These are phyloP conservation scores for Desmodesmus armatus DNA, from an alignment of 139 green algal genomes.

Conservation along the genomic window DNA sequence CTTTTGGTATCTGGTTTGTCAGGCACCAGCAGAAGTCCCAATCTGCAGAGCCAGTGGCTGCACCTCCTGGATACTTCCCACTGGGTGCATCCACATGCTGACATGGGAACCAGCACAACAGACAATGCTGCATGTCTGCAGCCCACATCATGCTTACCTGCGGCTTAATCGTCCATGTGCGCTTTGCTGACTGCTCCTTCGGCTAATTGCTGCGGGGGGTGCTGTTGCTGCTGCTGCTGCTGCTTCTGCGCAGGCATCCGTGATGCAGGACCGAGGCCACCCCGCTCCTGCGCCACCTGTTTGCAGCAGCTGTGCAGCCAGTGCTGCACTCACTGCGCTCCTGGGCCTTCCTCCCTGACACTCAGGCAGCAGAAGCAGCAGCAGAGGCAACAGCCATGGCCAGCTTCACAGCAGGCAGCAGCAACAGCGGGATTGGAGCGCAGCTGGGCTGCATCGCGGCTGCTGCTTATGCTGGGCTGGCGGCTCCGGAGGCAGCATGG, in stretches of 20 bases:
- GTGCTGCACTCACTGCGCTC: not conserved
- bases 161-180: not conserved
- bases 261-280: constrained; percentile 15
- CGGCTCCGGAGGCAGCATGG: not conserved
- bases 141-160: not conserved
- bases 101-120: not conserved
- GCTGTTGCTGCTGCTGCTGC: not conserved
- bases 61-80: too few species aligned
- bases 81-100: not conserved
- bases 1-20: too few species aligned
- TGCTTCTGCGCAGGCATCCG: constrained; percentile 3
- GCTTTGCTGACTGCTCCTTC: not conserved
- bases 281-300: constrained; percentile 20
- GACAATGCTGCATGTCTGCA: not conserved
- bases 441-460: not conserved
- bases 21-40: too few species aligned
- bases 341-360: constrained; percentile 25
- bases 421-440: constrained; percentile 5
- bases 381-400: constrained; percentile 18
- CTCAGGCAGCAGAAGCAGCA: constrained; percentile 19
- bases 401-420: constrained; percentile 1
- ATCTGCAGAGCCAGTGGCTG: too few species aligned
- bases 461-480: not conserved
- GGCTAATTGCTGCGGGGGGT: not conserved
- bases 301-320: constrained; percentile 33